phyloP scores from a whole-genome alignment of 106 monocot genomes.

The Narthecium ossifragum region DNA sequence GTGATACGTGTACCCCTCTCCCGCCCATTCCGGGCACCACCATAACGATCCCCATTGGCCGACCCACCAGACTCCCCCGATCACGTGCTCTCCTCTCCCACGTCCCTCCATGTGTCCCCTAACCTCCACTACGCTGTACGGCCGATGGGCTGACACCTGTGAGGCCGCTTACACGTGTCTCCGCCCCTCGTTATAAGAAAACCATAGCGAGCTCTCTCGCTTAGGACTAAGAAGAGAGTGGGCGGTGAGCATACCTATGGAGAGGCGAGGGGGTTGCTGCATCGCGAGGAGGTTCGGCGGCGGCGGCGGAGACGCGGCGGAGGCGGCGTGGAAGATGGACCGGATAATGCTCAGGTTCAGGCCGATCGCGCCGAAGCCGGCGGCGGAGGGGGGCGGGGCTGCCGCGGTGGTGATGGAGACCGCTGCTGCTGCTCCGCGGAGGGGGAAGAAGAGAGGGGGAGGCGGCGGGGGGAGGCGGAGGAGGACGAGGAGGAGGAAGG shows the following conservation, averaged over 20 bases:
- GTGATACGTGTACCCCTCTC: background rate
- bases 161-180: background rate
- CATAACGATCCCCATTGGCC: too few relatives aligned
- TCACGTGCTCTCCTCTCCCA: background rate
- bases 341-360: conserved; percentile 70
- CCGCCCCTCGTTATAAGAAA: background rate
- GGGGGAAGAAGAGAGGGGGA: background rate
- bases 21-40: background rate
- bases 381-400: conserved; percentile 3
- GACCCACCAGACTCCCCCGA: too few relatives aligned
- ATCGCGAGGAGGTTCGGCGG: too few relatives aligned
- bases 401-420: background rate
- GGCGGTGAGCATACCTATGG: conserved; percentile 13
- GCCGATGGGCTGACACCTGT: background rate
- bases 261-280: conserved; percentile 39
- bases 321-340: conserved; percentile 47
- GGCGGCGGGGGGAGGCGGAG: conserved; percentile 16
- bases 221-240: background rate
- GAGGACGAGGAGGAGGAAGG: conserved; percentile 11
- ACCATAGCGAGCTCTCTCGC: too few relatives aligned
- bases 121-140: background rate
- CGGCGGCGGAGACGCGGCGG: conserved; percentile 28
- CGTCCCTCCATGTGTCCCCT: background rate
- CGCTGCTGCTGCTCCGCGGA: background rate
- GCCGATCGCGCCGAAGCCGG: conserved; percentile 83